Evolutionary conservation across 495 filamentous ascomycete species (phyloP).

Genomic region (Talaromyces wortmannii): DNA sequence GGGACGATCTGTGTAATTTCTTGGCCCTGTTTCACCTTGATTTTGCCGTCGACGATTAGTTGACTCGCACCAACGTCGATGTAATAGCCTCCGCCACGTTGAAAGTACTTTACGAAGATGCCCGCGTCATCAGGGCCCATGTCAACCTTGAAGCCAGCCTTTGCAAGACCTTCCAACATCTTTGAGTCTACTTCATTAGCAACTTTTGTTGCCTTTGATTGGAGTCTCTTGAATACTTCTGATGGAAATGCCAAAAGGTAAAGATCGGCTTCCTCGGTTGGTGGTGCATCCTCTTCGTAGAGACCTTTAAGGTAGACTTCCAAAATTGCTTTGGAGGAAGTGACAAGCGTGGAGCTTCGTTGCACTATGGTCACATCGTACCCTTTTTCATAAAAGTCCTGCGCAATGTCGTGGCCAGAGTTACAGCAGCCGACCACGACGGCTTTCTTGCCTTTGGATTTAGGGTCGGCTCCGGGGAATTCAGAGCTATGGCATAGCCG

Average conservation of each 20-base stretch:
- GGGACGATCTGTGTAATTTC: slow-evolving; percentile 49
- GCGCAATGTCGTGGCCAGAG: slow-evolving; percentile 78
- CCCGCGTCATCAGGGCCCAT: slow-evolving; percentile 57
- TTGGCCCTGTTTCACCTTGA: slow-evolving; percentile 63
- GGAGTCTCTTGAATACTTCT: slow-evolving; percentile 48
- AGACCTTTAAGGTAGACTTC: slow-evolving; percentile 47
- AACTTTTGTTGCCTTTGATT: slow-evolving; percentile 40
- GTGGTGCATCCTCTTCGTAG: slow-evolving; percentile 53
- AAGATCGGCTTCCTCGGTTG: slow-evolving; percentile 59
- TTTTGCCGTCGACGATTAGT: slow-evolving; percentile 68
- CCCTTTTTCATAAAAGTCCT: slow-evolving; percentile 75
- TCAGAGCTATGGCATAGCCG: slow-evolving; percentile 38
- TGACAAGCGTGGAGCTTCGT: slow-evolving; percentile 65
- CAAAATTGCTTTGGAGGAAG: slow-evolving; percentile 52
- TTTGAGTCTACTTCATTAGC: slow-evolving; percentile 44
- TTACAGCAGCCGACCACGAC: slow-evolving; percentile 77
- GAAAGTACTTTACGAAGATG: slow-evolving; percentile 63
- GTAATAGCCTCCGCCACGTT: slow-evolving; percentile 71
- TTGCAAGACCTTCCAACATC: slow-evolving; percentile 50
- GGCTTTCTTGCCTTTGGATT: slow-evolving; percentile 53
- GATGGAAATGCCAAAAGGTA: slow-evolving; percentile 47
- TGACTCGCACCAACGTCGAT: slow-evolving; percentile 66
- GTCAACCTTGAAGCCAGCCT: slow-evolving; percentile 64
- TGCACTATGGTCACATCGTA: slow-evolving; percentile 72
- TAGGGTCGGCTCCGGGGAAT: slow-evolving; percentile 21